Base-by-base conservation (phyloP, 2,329 filamentous ascomycete genomes). In the Penicillium sp. region DNA sequence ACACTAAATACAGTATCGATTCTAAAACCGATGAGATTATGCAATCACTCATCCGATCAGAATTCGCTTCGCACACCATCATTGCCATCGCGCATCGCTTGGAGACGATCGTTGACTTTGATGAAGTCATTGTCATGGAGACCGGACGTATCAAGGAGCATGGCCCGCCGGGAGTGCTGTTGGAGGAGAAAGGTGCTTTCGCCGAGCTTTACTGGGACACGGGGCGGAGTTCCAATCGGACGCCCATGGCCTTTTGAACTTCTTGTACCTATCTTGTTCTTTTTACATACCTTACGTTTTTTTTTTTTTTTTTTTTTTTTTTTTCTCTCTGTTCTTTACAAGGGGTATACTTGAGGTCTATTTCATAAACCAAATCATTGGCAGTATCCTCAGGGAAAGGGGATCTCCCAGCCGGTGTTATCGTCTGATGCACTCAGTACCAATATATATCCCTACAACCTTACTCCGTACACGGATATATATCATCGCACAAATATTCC, bases 51-150 rank as follows among this genome's bases (percentile, higher is more conserved):
- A 45, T 45, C 35, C 43, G 43, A 26, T 37, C 43, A 24, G 32
- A 45, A 24, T 45, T 45, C 35, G 31, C 33, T 37, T 37, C 31
- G 31, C 33, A 45, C 33, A 45, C 43, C 7, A 35, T 45, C 43
- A 37, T 45, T 17, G 43, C 43, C 22, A 37, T 45, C 35, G 33
- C 43, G 15, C 43, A 45, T 28, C 43, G 43, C 17, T 24, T 37
- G 13, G 31, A 35, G 13, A 45, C 43, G 22, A 37, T 45, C 32
- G 32, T 45, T 13, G 43, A 45, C 22, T 45, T 45, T 22, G 43
- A 45, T 33, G 32, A 37, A 26, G 43, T 45, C 26, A 24, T 45
- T 45, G 43, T 45, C 13, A 35, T 45, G 32, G 43, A 45, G 31
- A 21, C 19, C 17, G 43, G 43, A 9, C 43, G 33, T n/a, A 37